A percentile compares a stretch with the other conserved stretches of the same genome.
These are phyloP conservation scores for Fusarium paranaense DNA, from an alignment of 2,329 filamentous ascomycete species.

Conservation along the genomic window DNA sequence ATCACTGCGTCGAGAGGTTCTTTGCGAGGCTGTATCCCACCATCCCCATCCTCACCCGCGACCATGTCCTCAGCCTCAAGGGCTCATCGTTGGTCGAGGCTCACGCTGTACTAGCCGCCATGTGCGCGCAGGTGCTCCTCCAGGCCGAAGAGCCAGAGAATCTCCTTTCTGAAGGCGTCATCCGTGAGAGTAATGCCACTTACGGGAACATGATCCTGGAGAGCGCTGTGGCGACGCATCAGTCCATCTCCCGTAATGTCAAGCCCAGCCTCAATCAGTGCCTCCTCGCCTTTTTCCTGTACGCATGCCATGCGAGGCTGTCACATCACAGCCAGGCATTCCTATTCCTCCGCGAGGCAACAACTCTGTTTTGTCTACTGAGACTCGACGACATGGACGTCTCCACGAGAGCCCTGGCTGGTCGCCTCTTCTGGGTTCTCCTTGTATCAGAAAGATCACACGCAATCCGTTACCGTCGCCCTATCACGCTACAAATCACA, in stretches of 20 bases:
- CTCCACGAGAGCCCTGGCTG: slow-evolving; percentile 42
- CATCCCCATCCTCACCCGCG: slow-evolving; percentile 56
- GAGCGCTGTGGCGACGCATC: slow-evolving; percentile 50
- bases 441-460: slow-evolving; percentile 58
- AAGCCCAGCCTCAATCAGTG: slow-evolving; percentile 54
- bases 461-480: slow-evolving; percentile 57
- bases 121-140: slow-evolving; percentile 56
- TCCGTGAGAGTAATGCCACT: slow-evolving; percentile 50
- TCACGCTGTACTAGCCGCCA: slow-evolving; percentile 51
- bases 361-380: slow-evolving; percentile 54
- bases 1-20: slow-evolving; percentile 55
- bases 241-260: slow-evolving; percentile 47
- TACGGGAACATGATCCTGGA: slow-evolving; percentile 55
- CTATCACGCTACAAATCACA: slow-evolving; percentile 57
- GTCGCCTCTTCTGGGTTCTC: slow-evolving; percentile 58
- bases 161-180: slow-evolving; percentile 47
- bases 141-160: slow-evolving; percentile 54
- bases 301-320: slow-evolving; percentile 56
- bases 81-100: slow-evolving; percentile 46
- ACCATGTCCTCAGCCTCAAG: slow-evolving; percentile 50
- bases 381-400: slow-evolving; percentile 44
- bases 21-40: slow-evolving; percentile 55
- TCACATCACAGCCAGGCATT: slow-evolving; percentile 59
- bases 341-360: slow-evolving; percentile 57
- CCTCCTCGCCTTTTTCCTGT: slow-evolving; percentile 57